A percentile compares a stretch with the other conserved stretches of the same genome.
Conservation (phyloP, 2,329 filamentous ascomycete genomes). For the Chalaropsis ovoidea region DNA sequence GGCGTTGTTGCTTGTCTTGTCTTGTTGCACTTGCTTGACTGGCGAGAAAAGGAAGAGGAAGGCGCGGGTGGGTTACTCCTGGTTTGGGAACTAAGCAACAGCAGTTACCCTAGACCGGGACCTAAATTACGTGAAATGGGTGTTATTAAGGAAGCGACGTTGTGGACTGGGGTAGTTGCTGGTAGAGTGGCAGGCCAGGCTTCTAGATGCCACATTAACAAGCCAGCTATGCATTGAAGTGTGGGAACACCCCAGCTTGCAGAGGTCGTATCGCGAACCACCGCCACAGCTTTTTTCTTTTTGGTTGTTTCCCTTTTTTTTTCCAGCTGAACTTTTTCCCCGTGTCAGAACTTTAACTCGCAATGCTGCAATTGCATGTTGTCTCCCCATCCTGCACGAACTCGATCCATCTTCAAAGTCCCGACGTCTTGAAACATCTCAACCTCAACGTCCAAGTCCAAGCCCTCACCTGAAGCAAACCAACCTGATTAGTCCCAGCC, state of each 20-base stretch:
- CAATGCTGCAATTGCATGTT: too few relatives aligned
- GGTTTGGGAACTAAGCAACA: slow-evolving; percentile 2
- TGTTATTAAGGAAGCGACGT: slow-evolving; percentile 9
- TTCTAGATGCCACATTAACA: slow-evolving; percentile 8
- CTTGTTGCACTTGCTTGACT: background rate
- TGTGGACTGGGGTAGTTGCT: slow-evolving; percentile 1
- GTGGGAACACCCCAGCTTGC: background rate
- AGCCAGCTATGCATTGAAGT: background rate
- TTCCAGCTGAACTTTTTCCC: background rate
- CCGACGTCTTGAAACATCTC: slow-evolving; percentile 2
- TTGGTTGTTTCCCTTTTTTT: background rate
- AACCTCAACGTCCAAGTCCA: background rate
- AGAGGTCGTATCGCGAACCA: background rate
- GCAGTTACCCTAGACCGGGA: background rate
- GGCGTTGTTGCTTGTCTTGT: background rate
- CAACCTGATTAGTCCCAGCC: background rate
- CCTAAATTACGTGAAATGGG: slow-evolving; percentile 1
- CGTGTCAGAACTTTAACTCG: background rate
- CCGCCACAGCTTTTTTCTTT: background rate
- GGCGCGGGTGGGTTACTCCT: background rate
- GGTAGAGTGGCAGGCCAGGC: background rate
- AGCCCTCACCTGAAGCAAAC: slow-evolving; percentile 8
- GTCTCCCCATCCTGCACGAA: background rate
- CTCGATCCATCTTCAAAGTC: background rate
- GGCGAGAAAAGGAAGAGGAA: background rate